These are phyloP conservation scores for Parsonsia alboflavescens DNA, from an alignment of 257 asterid species.

Conservation along the genomic window DNA sequence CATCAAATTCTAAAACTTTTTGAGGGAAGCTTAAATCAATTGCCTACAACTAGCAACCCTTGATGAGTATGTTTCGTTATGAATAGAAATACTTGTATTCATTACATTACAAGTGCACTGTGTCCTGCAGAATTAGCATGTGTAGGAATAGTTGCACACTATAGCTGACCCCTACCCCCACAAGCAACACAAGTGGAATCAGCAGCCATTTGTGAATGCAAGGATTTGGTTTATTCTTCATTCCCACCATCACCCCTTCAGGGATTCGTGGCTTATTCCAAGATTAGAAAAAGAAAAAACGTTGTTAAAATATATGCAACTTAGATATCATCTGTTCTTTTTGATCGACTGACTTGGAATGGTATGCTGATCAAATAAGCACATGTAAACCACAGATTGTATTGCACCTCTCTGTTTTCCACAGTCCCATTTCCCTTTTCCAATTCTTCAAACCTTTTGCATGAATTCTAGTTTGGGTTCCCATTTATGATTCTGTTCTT, in stretches of 20 bases:
- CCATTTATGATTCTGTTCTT: not conserved
- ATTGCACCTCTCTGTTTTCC: not conserved
- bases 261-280: not conserved
- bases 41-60: slow-evolving; percentile 29
- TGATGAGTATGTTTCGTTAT: slow-evolving; percentile 23
- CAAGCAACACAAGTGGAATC: not conserved
- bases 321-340: not conserved
- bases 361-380: not conserved
- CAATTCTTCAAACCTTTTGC: not conserved
- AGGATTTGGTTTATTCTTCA: not conserved
- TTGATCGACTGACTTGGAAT: not conserved
- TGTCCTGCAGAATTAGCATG: not conserved
- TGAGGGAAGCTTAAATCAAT: slow-evolving; percentile 12
- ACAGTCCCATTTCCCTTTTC: not conserved
- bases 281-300: not conserved
- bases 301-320: not conserved
- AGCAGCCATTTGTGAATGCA: not conserved
- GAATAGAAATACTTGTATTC: not conserved
- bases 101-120: not conserved
- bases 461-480: not conserved
- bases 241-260: not conserved
- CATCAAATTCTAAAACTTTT: slow-evolving; percentile 19
- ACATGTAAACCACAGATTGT: not conserved
- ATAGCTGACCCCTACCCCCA: not conserved
- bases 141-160: not conserved